Evolutionary conservation across 2,329 filamentous ascomycete species (phyloP), one percentile per base, ranked within the genome.

Genomic region (Fusarium caatingaense): DNA sequence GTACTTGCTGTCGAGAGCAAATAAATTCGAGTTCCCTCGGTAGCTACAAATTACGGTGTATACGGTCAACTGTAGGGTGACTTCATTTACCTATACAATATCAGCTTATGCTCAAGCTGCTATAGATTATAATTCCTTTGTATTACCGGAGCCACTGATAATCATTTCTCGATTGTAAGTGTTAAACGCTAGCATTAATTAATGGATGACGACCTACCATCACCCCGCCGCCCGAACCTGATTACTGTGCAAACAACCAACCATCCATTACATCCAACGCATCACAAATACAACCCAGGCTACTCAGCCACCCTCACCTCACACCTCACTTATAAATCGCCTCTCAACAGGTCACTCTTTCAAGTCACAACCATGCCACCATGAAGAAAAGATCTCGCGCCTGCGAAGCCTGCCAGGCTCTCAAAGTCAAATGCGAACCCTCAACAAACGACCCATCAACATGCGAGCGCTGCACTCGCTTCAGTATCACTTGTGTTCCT

Each of bases 341-440:
- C 21, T 6, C 16, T 13, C 5, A n/a, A 23, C 32, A 37, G 32
- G 16, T 16, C 16, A 5, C 10, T n/a, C 34, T n/a, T n/a, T 0
- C 18, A n/a, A 37, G 2, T 37, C 18, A 37, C 34, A 41, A 30
- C 16, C 5, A 37, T 46, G 27, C 44, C 40, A 40, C 27, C 55
- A 69, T 69, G 66, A 50, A 28, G 27, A 69, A 69, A 45, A 66
- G 66, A 56, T 66, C 48, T 46, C 66, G 66, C 16, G 66, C 66
- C 28, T 69, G 66, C 40, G 66, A 69, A 56, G 61, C 65, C 44
- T 69, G 66, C 4, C 66, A 69, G 34, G 56, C 60, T 21, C 60
- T 69, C 27, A 69, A 69, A 47, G 53, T 69, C 51, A 69, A 66
- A 40, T 69, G 66, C 56, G 61, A 69, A 4, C 61, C 34, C n/a